phyloP scores from a whole-genome alignment of 495 filamentous ascomycete species.

The Penicillium salamii region DNA sequence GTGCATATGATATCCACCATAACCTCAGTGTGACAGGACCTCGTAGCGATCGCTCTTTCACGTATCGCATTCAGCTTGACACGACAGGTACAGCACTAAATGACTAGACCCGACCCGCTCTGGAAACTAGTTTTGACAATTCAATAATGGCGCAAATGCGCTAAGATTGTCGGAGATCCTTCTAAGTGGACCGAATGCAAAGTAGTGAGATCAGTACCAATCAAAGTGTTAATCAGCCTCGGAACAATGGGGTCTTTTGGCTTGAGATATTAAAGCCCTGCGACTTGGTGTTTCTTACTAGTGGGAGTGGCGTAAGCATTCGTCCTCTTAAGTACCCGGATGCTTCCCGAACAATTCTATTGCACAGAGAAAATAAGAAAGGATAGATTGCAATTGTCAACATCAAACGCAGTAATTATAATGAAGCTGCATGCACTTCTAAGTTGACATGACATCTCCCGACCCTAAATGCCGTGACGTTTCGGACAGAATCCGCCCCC shows the following conservation, averaged over 20 bases:
- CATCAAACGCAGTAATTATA: background rate
- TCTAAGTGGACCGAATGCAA: background rate
- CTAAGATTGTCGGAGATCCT: background rate
- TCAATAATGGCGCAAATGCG: background rate
- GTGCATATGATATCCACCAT: constrained; percentile 5
- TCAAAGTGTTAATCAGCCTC: background rate
- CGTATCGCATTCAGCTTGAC: constrained; percentile 3
- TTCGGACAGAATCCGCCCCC: background rate
- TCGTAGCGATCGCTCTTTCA: background rate
- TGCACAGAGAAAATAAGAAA: background rate
- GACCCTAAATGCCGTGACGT: constrained; percentile 4
- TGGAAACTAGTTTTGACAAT: constrained; percentile 3
- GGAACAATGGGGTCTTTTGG: constrained; percentile 2
- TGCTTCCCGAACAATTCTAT: too few species aligned
- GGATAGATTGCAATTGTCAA: background rate
- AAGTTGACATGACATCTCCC: constrained; percentile 7
- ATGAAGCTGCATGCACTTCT: too few species aligned
- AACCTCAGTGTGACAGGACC: background rate
- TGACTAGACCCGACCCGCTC: background rate
- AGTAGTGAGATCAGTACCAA: background rate
- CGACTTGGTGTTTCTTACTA: background rate
- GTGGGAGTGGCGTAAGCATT: background rate
- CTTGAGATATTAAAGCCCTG: background rate
- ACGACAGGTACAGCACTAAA: background rate
- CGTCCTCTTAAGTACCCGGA: too few species aligned